Evolutionary conservation across 108 stramenopile species (phyloP).

Genomic region (Cyclostephanos invisitatus): DNA sequence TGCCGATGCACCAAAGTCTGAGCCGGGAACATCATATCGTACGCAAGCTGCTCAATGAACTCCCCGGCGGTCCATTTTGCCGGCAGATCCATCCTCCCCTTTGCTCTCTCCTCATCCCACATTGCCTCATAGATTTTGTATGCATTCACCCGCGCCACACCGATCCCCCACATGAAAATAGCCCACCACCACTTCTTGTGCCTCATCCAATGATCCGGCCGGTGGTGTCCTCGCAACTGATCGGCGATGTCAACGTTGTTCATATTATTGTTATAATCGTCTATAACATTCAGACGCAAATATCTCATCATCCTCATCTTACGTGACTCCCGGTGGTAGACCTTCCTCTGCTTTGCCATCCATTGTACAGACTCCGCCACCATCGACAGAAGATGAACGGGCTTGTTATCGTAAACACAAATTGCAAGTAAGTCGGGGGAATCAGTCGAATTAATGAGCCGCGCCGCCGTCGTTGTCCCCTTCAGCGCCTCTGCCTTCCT

Average conservation of each 20-base stretch:
- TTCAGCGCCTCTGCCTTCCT: not conserved
- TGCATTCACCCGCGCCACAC: too few relatives aligned
- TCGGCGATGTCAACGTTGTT: slow-evolving; percentile 27
- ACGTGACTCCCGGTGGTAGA: not conserved
- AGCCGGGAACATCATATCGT: too few relatives aligned
- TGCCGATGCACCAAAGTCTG: too few relatives aligned
- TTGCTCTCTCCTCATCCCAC: too few relatives aligned
- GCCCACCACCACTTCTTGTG: too few relatives aligned
- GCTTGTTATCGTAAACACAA: slow-evolving; percentile 34
- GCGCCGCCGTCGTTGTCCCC: slow-evolving; percentile 12
- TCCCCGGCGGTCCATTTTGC: too few relatives aligned
- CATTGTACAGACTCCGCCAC: slow-evolving; percentile 20
- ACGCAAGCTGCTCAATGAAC: too few relatives aligned
- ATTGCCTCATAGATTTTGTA: too few relatives aligned
- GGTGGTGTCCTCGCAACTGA: slow-evolving; percentile 25
- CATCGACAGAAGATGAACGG: slow-evolving; percentile 35
- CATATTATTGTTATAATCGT: slow-evolving; percentile 40
- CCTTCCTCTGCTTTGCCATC: slow-evolving; percentile 32
- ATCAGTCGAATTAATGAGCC: not conserved
- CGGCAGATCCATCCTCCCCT: too few relatives aligned
- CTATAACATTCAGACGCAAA: slow-evolving; percentile 24
- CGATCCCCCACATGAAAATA: too few relatives aligned
- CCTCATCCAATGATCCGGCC: too few relatives aligned
- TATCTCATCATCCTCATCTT: slow-evolving; percentile 6
- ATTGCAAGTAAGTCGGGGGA: slow-evolving; percentile 9